Base-by-base conservation (phyloP, 2,329 filamentous ascomycete species). In the Ascosphaera pollenicola region DNA sequence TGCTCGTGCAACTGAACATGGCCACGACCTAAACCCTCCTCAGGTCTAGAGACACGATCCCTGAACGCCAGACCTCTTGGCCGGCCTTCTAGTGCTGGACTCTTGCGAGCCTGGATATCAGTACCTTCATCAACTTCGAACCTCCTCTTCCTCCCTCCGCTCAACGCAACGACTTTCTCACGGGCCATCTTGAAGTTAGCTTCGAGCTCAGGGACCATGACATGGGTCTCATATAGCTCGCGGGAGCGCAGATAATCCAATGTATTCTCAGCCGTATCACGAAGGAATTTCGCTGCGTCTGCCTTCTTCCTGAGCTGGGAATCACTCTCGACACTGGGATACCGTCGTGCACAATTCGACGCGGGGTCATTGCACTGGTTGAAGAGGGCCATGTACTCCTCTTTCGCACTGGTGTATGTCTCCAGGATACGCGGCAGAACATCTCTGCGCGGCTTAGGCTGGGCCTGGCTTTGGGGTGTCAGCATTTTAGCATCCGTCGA, bases 211-310 rank as follows among this genome's bases (percentile, higher is more conserved):
- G 51, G 42, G 10, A 57, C 40, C 40, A 56, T 43, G 11, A 40
- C 39, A 38, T 58, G 49, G 8, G 53, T 44, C 15, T 18, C 34
- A n/a, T 35, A 16, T 15, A 45, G 39, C 8, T 44, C 46, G 17
- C 49, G 46, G 8, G 48, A 39, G 18, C 46, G 42, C 7, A 62
- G 46, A 36, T 57, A 58, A 11, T 48, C 46, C 13, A 60, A 47
- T 1, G 53, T 48, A 39, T 62, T 62, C 41, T 62, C 59, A 4
- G 59, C 57, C 1, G 57, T 61, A 44, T 63, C 59, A 3, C 59
- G 56, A 18, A 63, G 53, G 38, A 61, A 62, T 37, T 55, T 55
- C 17, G 57, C 55, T 1, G 52, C 47, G 17, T 47, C 44, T 28
- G 48, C 45, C 24, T 46, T 28, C 24, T 28, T 13, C 24, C 24